phyloP scores from a whole-genome alignment of 495 filamentous ascomycete species.

The Achaetomiella virescens region DNA sequence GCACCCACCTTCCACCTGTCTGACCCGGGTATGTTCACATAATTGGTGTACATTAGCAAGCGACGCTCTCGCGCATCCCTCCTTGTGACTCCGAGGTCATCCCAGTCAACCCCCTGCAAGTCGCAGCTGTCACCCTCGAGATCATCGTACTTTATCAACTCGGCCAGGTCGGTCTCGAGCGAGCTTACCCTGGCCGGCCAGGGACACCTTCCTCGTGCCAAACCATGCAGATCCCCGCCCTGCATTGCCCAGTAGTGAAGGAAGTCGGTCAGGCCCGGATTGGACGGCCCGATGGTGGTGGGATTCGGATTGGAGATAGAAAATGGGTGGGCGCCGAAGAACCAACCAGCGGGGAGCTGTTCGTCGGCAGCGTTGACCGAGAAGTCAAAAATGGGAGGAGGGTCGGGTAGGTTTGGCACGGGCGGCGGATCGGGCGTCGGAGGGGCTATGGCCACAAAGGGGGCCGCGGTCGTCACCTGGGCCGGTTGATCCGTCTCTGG shows the following conservation, averaged over 20 bases:
- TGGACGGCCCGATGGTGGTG: slow-evolving; percentile 22
- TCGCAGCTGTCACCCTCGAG: slow-evolving; percentile 58
- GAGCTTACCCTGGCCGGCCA: slow-evolving; percentile 22
- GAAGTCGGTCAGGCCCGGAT: slow-evolving; percentile 27
- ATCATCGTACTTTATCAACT: slow-evolving; percentile 37
- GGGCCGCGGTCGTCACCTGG: too few relatives aligned
- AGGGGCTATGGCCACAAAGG: neutral
- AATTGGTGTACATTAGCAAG: slow-evolving; percentile 51
- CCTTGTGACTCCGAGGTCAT: slow-evolving; percentile 55
- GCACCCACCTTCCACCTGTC: slow-evolving; percentile 34
- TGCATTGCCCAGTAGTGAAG: slow-evolving; percentile 29
- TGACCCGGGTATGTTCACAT: slow-evolving; percentile 41
- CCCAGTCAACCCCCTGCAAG: slow-evolving; percentile 75
- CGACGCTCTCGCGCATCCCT: slow-evolving; percentile 54
- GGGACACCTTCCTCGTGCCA: slow-evolving; percentile 14
- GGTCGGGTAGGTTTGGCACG: too few relatives aligned
- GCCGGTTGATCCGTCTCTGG: neutral
- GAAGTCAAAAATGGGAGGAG: neutral
- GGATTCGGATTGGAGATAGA: slow-evolving; percentile 20
- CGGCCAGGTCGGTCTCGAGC: slow-evolving; percentile 8
- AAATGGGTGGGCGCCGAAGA: slow-evolving; percentile 6
- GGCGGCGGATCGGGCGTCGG: neutral
- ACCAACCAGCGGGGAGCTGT: neutral
- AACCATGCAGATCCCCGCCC: slow-evolving; percentile 7
- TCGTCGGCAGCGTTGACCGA: neutral